Evolutionary conservation across 768 basidiomycete species (phyloP).

Genomic region (Termitomyces sp.): DNA sequence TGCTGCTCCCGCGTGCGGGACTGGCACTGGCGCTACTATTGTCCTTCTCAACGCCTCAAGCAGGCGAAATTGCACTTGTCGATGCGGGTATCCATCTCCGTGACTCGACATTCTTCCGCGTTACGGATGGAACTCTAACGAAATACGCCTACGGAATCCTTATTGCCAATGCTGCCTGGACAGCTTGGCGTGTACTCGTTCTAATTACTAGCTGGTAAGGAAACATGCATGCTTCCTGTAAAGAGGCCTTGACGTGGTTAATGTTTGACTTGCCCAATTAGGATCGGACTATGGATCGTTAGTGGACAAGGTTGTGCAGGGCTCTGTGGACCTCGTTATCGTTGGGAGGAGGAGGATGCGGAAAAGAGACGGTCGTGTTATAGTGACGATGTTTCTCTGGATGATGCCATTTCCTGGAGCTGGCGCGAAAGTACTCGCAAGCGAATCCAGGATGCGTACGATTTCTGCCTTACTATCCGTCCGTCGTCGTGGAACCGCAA

Average conservation of each 20-base stretch:
- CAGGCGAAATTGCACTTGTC: conserved; percentile 38
- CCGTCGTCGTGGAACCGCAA: conserved; percentile 27
- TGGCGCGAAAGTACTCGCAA: conserved; percentile 71
- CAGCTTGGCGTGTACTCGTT: conserved; percentile 67
- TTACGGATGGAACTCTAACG: conserved; percentile 59
- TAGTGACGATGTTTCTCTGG: conserved; percentile 40
- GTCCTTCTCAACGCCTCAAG: conserved; percentile 47
- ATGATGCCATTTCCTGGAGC: conserved; percentile 65
- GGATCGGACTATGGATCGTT: conserved; percentile 75
- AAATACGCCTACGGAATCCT: conserved; percentile 75
- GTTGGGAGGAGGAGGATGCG: conserved; percentile 78
- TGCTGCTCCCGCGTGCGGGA: conserved; percentile 82
- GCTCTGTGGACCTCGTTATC: conserved; percentile 76
- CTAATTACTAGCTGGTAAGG: conserved; percentile 67
- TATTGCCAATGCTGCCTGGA: conserved; percentile 76
- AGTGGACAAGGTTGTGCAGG: conserved; percentile 75
- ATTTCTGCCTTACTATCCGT: conserved; percentile 57
- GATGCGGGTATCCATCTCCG: conserved; percentile 44
- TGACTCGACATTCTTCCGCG: conserved; percentile 72
- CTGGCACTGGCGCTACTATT: conserved; percentile 70
- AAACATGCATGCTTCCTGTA: neutral
- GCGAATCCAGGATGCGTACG: conserved; percentile 74
- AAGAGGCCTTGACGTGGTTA: neutral
- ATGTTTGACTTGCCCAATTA: conserved; percentile 19
- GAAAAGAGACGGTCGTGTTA: conserved; percentile 53